Evolutionary conservation across 139 green algal genomes (phyloP).

Genomic region (Haematococcus lacustris): DNA sequence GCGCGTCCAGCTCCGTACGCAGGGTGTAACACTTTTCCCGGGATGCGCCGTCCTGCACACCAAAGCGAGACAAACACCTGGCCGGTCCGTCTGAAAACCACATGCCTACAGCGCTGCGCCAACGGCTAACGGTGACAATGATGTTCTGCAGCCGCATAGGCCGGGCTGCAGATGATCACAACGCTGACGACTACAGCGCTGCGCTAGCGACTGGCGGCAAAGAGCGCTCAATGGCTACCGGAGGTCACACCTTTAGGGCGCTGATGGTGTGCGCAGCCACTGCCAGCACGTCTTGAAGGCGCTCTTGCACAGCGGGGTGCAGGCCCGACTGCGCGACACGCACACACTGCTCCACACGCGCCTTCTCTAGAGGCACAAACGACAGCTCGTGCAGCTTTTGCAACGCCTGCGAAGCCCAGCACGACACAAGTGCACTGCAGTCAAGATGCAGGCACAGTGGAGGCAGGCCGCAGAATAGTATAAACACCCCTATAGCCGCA

Average conservation of each 20-base stretch:
- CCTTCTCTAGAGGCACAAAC: slow-evolving; percentile 31
- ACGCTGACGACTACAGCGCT: neutral
- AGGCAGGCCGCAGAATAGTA: too few relatives aligned
- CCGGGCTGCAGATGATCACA: neutral
- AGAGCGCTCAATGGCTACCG: neutral
- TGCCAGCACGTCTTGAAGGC: slow-evolving; percentile 28
- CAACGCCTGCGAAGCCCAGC: slow-evolving; percentile 28
- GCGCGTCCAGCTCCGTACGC: slow-evolving; percentile 16
- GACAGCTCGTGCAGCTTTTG: slow-evolving; percentile 28
- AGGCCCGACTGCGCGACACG: slow-evolving; percentile 13
- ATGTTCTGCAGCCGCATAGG: neutral
- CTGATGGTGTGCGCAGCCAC: slow-evolving; percentile 19
- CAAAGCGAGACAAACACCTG: slow-evolving; percentile 7
- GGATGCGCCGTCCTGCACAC: neutral
- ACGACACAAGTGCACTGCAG: too few relatives aligned
- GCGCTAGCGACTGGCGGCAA: neutral
- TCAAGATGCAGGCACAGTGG: too few relatives aligned
- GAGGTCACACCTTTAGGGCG: slow-evolving; percentile 7
- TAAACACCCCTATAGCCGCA: too few relatives aligned
- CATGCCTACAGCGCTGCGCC: neutral
- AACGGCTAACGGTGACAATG: neutral
- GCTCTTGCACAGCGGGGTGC: slow-evolving; percentile 29
- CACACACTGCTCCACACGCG: slow-evolving; percentile 24
- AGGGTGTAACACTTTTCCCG: slow-evolving; percentile 21
- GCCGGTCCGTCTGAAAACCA: too few relatives aligned